Conservation (phyloP, 192 early-diverging fungal species). For the Dissophora ornata region DNA sequence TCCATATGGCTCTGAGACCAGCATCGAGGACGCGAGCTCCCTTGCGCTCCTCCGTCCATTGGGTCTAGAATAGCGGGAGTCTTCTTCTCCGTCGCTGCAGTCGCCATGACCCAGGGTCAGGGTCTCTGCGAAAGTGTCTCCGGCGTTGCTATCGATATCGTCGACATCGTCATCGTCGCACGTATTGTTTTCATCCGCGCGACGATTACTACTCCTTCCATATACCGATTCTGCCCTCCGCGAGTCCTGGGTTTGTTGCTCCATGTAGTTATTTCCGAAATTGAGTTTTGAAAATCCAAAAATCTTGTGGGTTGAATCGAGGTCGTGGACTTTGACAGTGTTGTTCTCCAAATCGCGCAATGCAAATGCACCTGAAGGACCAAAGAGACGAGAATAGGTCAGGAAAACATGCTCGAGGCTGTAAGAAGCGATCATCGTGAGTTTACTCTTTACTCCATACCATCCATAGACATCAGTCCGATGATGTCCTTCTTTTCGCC, state of each 20-base stretch:
- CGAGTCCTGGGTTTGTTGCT: background rate
- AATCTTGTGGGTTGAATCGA: conserved; percentile 67
- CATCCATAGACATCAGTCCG: conserved; percentile 68
- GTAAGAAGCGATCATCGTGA: too few relatives aligned
- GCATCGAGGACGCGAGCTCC: conserved; percentile 10
- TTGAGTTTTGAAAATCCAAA: conserved; percentile 65
- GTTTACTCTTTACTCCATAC: conserved; percentile 37
- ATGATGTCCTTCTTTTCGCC: conserved; percentile 55
- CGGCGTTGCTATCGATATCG: conserved; percentile 8
- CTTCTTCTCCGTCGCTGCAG: background rate
- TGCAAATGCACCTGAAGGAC: conserved; percentile 56
- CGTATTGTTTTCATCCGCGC: conserved; percentile 9
- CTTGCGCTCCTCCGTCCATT: conserved; percentile 5
- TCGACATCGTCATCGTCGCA: conserved; percentile 22
- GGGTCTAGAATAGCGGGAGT: background rate
- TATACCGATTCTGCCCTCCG: conserved; percentile 1
- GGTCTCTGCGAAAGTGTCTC: conserved; percentile 3
- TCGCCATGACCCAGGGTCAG: background rate
- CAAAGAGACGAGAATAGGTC: background rate
- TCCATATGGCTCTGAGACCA: conserved; percentile 48
- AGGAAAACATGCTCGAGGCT: background rate
- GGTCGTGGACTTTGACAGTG: conserved; percentile 57
- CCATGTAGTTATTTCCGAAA: conserved; percentile 28
- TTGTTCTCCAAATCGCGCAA: conserved; percentile 61
- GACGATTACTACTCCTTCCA: conserved; percentile 4